Evolutionary conservation across 2,329 filamentous ascomycete species (phyloP), one percentile per base, ranked within the genome.

Genomic region (Mollisiaceae sp.): DNA sequence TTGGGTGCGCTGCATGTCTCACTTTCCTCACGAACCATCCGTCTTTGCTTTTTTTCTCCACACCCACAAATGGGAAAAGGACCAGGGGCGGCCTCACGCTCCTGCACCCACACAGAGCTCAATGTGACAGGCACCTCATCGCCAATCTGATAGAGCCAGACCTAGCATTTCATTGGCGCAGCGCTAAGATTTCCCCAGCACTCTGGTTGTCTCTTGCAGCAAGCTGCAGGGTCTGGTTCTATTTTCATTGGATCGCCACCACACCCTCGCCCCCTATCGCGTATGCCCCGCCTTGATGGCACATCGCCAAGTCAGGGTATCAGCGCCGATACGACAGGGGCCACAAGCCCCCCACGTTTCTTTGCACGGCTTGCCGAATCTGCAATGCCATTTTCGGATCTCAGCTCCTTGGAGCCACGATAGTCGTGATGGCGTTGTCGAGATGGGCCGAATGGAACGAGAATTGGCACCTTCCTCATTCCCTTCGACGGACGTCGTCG

Each of bases 61-160:
- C 62, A 68, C 38, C 47, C 59, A 60, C 61, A 12, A 38, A 43
- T 22, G 22, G 36, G 54, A 14, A 52, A 56, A 8, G 32, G 59
- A 56, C 54, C 62, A 36, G 59, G 59, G 11, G 27, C 9, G 15
- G 18, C 38, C 24, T 20, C 9, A 59, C 59, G 32, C 65, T 68
- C 60, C 65, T 72, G 67, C 70, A 72, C 69, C 54, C 64, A 68
- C 68, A 72, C 71, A 71, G 67, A 69, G 66, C 62, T 45, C 41
- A 54, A 69, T 57, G 63, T 64, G 63, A 68, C 63, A 66, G 62
- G 64, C 50, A 68, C 61, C 66, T 38, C 47, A 35, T 71, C 69
- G 70, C 68, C 60, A 72, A 73, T 73, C 70, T 72, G 66, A 70
- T 59, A 59, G 35, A 22, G 11, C 20, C 45, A 59, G 3, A 15